Evolutionary conservation across 139 green algal genomes (phyloP), one percentile per base, ranked within the genome.

Genomic region (Picochlorum sp.): DNA sequence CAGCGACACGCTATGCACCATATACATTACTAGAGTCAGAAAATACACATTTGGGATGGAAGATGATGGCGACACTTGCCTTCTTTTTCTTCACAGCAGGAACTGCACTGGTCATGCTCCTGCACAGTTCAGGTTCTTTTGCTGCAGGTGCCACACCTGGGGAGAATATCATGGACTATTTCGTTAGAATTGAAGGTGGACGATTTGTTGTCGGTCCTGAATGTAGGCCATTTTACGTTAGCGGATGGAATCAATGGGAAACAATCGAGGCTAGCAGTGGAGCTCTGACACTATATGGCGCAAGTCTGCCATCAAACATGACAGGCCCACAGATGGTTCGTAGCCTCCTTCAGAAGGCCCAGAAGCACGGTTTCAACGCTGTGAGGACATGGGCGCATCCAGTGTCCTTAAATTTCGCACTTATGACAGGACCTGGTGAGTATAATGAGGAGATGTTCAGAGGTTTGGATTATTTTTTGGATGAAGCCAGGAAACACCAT

Each of bases 191-290:
- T 28, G 30, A 44, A 4, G 60, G 55, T 18, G 47, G 60, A 36
- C 18, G 71, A 25, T 79, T 79, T 45, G 68, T 76, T 16, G 44
- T 69, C 9, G 56, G 58, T 30, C 55, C 55, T 8, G 31, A 47
- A n/a, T 79, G 71, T 49, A 57, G 67, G 33, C 43, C 24, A 29
- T 77, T 72, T 22, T 67, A 61, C 12, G 18, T 76, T 7, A 32
- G 31, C 6, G 55, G 55, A 18, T 35, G 30, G 55, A 79, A 79
- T 55, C 30, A 59, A 57, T 85, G 78, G 78, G 79, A 86, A 53
- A 44, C 69, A 18, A 33, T 83, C 33, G 77, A 84, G 56, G 65
- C 67, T 6, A 70, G 53, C 8, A 68, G 71, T 6, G 78, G 78
- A 5, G 78, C 65, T 3, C 62, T 81, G 25, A 40, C 75, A 20